phyloP scores from a whole-genome alignment of 1,139 yeast species.

The Petasospora fabianii region DNA sequence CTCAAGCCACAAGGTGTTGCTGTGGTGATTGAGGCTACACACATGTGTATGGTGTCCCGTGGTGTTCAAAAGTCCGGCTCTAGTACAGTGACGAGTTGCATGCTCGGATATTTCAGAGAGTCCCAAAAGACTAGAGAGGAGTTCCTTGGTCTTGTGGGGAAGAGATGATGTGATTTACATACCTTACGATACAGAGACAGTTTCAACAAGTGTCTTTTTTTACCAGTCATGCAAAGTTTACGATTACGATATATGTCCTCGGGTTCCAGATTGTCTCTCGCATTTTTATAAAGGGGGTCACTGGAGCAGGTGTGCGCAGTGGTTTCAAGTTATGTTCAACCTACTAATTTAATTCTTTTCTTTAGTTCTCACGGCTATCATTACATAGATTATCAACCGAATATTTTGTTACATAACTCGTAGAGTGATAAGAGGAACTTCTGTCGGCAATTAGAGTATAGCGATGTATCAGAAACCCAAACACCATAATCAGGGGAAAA shows the following conservation, averaged over 20 bases:
- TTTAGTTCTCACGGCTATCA: background rate
- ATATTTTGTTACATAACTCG: too few relatives aligned
- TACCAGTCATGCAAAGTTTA: conserved; percentile 3
- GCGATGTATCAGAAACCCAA: background rate
- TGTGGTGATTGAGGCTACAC: conserved; percentile 95
- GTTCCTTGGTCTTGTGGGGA: conserved; percentile 76
- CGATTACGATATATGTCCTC: conserved; percentile 6
- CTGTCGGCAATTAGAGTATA: background rate
- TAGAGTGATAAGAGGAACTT: too few relatives aligned
- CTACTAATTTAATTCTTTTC: background rate
- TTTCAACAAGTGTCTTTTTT: conserved; percentile 10
- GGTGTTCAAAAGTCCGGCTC: conserved; percentile 97
- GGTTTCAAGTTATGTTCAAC: conserved; percentile 5
- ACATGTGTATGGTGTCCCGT: conserved; percentile 99
- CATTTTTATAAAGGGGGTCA: background rate
- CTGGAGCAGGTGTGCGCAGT: background rate
- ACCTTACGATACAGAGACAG: conserved; percentile 1
- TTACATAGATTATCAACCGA: too few relatives aligned
- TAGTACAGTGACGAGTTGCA: conserved; percentile 90
- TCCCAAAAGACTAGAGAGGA: conserved; percentile 96
- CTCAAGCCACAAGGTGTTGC: conserved; percentile 96
- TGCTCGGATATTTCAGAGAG: conserved; percentile 93
- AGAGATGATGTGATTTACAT: conserved; percentile 31
- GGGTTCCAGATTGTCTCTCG: too few relatives aligned
- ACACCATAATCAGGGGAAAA: background rate